A percentile compares a stretch with the other conserved stretches of the same genome.
These are phyloP conservation scores for Plectosphaerella plurivora DNA, from an alignment of 2,329 filamentous ascomycete species.

Conservation along the genomic window DNA sequence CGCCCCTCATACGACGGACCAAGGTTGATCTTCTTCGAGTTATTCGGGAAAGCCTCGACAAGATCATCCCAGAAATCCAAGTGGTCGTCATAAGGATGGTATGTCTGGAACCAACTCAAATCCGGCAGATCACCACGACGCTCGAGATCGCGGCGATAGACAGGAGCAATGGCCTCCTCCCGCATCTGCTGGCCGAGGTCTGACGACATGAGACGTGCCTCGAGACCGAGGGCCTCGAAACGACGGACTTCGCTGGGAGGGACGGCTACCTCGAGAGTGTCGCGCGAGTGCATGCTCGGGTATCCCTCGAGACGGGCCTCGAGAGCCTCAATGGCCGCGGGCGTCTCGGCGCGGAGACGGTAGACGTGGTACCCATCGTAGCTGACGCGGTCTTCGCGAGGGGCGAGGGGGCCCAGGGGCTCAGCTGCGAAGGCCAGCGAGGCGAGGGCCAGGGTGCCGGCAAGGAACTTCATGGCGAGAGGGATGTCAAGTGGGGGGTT, in stretches of 20 bases:
- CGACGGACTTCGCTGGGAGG: conserved; percentile 18
- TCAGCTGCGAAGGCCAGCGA: conserved; percentile 2
- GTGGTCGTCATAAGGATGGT: conserved; percentile 50
- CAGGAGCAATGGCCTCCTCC: conserved; percentile 18
- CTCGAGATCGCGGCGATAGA: conserved; percentile 12
- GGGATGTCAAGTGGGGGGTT: background rate
- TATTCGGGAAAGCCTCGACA: conserved; percentile 34
- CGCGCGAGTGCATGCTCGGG: conserved; percentile 18
- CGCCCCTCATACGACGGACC: conserved; percentile 40
- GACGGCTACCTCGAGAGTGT: conserved; percentile 25
- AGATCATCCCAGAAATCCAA: conserved; percentile 42
- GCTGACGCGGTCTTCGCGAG: conserved; percentile 9
- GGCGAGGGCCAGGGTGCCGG: conserved; percentile 1
- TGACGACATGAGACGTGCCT: conserved; percentile 18
- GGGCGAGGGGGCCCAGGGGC: background rate
- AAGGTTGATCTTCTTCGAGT: conserved; percentile 39
- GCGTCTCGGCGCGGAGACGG: conserved; percentile 15
- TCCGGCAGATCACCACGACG: conserved; percentile 24
- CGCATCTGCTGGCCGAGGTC: conserved; percentile 22
- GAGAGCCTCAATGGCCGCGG: conserved; percentile 10
- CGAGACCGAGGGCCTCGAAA: conserved; percentile 21
- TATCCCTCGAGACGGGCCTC: conserved; percentile 14
- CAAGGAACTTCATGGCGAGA: conserved; percentile 8
- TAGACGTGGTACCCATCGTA: conserved; percentile 29
- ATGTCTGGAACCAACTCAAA: conserved; percentile 46